phyloP scores from a whole-genome alignment of 2,329 filamentous ascomycete species.

The Pseudogymnoascus sp. region DNA sequence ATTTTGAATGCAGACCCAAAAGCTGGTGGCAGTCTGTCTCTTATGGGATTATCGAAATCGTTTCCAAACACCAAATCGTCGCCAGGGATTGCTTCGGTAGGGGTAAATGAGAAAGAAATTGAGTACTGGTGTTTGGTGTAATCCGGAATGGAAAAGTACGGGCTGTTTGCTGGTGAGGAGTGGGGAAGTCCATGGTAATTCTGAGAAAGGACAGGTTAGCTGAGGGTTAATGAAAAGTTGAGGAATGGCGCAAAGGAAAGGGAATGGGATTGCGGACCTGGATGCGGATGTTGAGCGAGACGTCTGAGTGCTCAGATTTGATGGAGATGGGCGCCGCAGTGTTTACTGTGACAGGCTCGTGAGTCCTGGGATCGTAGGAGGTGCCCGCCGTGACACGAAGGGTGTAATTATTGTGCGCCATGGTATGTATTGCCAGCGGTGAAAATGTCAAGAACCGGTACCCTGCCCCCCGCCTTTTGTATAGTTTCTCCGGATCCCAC shows the following conservation, averaged over 20 bases:
- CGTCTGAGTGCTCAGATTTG: conserved; percentile 52
- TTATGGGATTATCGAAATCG: conserved; percentile 86
- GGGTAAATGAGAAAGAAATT: conserved; percentile 69
- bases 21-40: conserved; percentile 75
- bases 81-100: conserved; percentile 39
- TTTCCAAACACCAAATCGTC: conserved; percentile 81
- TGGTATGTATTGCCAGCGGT: conserved; percentile 24
- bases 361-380: conserved; percentile 62
- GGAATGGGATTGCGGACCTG: conserved; percentile 45
- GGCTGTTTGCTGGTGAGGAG: conserved; percentile 56
- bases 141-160: conserved; percentile 66
- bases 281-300: conserved; percentile 66
- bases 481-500: not conserved
- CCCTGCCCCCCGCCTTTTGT: not conserved
- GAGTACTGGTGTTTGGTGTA: conserved; percentile 69
- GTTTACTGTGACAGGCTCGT: conserved; percentile 70
- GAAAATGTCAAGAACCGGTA: conserved; percentile 1
- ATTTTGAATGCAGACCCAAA: conserved; percentile 78
- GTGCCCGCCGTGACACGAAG: conserved; percentile 75
- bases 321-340: conserved; percentile 52
- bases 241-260: conserved; percentile 1
- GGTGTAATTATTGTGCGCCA: conserved; percentile 61
- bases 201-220: conserved; percentile 20
- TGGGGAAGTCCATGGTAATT: conserved; percentile 61
- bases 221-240: not conserved